Conservation (phyloP, 2,329 filamentous ascomycete genomes). For the Fusarium nelsonii region DNA sequence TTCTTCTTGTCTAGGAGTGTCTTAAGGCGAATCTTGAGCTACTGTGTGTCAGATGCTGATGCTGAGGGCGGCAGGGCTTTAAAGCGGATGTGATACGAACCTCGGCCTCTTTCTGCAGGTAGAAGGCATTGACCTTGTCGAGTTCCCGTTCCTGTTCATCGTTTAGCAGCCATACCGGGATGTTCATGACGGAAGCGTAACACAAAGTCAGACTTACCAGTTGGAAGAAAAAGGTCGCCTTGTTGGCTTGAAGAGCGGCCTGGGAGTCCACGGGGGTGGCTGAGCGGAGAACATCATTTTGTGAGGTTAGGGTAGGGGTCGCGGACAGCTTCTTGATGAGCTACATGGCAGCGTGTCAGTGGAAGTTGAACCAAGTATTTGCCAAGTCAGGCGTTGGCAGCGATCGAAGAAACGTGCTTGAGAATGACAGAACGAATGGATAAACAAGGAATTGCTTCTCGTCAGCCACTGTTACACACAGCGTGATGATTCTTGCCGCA, state of each 20-base stretch:
- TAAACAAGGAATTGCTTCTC: conserved; percentile 37
- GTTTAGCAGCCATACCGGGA: conserved; percentile 55
- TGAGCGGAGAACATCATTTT: conserved; percentile 70
- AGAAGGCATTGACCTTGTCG: conserved; percentile 98
- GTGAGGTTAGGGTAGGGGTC: conserved; percentile 84
- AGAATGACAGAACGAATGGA: conserved; percentile 36
- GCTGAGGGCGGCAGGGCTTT: not conserved
- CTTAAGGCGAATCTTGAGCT: conserved; percentile 94
- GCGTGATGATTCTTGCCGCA: conserved; percentile 14
- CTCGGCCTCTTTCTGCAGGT: conserved; percentile 97
- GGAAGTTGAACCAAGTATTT: conserved; percentile 25
- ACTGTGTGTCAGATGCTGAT: conserved; percentile 35
- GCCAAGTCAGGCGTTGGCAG: conserved; percentile 31
- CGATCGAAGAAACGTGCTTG: conserved; percentile 40
- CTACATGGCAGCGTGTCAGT: conserved; percentile 62
- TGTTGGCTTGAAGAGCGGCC: conserved; percentile 92
- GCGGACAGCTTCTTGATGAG: conserved; percentile 98
- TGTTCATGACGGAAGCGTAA: conserved; percentile 44
- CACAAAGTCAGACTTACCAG: conserved; percentile 70
- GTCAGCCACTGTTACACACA: conserved; percentile 36
- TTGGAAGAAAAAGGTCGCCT: conserved; percentile 98
- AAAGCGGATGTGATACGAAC: conserved; percentile 62
- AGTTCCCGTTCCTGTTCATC: conserved; percentile 86
- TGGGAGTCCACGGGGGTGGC: conserved; percentile 77
- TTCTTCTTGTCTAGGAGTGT: conserved; percentile 96